phyloP scores from a whole-genome alignment of 768 basidiomycete genomes.

The Lanmaoa rubissima region DNA sequence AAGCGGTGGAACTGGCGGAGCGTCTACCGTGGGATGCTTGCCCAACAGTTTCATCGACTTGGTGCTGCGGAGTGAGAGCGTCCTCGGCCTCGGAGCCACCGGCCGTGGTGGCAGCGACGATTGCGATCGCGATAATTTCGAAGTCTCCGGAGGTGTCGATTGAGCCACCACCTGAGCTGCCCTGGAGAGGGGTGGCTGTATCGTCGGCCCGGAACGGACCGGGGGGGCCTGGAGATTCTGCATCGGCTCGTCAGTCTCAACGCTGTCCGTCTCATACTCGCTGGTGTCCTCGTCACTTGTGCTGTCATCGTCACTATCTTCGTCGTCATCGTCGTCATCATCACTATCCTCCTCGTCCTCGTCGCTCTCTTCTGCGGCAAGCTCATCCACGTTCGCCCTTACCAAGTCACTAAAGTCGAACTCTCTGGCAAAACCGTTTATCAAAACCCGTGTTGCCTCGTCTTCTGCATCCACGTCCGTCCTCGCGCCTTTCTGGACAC shows the following conservation, averaged over 20 bases:
- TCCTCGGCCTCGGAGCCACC: slow-evolving; percentile 22
- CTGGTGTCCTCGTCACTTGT: slow-evolving; percentile 37
- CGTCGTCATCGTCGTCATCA: slow-evolving; percentile 41
- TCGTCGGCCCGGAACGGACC: background rate
- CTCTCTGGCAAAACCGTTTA: slow-evolving; percentile 78
- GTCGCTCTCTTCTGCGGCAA: slow-evolving; percentile 70
- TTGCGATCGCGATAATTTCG: slow-evolving; percentile 3
- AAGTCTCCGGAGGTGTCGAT: background rate
- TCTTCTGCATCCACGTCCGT: slow-evolving; percentile 66
- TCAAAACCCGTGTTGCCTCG: slow-evolving; percentile 75
- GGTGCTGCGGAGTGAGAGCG: slow-evolving; percentile 46
- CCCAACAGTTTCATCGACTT: slow-evolving; percentile 43
- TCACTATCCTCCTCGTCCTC: slow-evolving; percentile 43
- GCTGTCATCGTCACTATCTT: slow-evolving; percentile 43
- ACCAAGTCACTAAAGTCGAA: slow-evolving; percentile 80
- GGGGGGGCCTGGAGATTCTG: background rate
- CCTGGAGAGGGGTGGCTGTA: background rate
- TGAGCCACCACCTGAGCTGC: background rate
- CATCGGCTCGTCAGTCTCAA: slow-evolving; percentile 11
- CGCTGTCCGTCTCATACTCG: slow-evolving; percentile 33
- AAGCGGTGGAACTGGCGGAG: slow-evolving; percentile 42
- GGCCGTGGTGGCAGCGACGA: slow-evolving; percentile 6
- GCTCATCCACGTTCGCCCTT: slow-evolving; percentile 73
- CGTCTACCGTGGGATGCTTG: slow-evolving; percentile 31
- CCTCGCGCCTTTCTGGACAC: slow-evolving; percentile 43